phyloP scores from a whole-genome alignment of 2,329 filamentous ascomycete genomes.

The Talaromyces albobiverticillius region DNA sequence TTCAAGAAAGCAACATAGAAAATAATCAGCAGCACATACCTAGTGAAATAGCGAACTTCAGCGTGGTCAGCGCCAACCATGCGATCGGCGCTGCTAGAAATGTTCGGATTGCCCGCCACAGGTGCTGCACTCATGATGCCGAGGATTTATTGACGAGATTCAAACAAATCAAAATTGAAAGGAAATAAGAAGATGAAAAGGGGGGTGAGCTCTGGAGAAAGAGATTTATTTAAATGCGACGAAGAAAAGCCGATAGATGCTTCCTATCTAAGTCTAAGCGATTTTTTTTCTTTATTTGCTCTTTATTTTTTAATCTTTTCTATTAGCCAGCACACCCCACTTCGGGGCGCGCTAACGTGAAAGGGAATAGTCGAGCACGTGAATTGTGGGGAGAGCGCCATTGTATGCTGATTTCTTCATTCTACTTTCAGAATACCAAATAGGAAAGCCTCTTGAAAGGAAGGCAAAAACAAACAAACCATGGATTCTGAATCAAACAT shows the following conservation, averaged over 20 bases:
- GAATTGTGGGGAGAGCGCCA: slow-evolving; percentile 7
- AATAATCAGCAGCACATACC: slow-evolving; percentile 51
- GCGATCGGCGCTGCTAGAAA: slow-evolving; percentile 44
- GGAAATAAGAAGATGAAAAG: neutral
- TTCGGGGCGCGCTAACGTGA: slow-evolving; percentile 13
- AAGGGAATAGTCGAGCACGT: slow-evolving; percentile 21
- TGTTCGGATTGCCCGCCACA: slow-evolving; percentile 11
- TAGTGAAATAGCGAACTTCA: slow-evolving; percentile 99
- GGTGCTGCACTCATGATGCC: slow-evolving; percentile 7
- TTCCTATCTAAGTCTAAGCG: slow-evolving; percentile 12
- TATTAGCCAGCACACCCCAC: slow-evolving; percentile 9
- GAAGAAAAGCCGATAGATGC: slow-evolving; percentile 2
- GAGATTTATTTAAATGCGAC: neutral
- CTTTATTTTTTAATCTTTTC: too few species aligned
- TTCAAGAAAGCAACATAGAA: slow-evolving; percentile 21
- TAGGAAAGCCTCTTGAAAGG: too few species aligned
- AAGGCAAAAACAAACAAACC: too few species aligned
- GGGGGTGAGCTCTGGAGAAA: neutral
- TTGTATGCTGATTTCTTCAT: too few species aligned
- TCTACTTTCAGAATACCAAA: too few species aligned
- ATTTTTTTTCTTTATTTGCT: slow-evolving; percentile 16
- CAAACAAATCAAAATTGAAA: neutral
- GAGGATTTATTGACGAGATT: neutral
- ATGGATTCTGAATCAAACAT: too few species aligned
- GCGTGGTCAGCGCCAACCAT: slow-evolving; percentile 74